Conservation (phyloP, 371 early-diverging fungal genomes). For the Mucor piriformis region DNA sequence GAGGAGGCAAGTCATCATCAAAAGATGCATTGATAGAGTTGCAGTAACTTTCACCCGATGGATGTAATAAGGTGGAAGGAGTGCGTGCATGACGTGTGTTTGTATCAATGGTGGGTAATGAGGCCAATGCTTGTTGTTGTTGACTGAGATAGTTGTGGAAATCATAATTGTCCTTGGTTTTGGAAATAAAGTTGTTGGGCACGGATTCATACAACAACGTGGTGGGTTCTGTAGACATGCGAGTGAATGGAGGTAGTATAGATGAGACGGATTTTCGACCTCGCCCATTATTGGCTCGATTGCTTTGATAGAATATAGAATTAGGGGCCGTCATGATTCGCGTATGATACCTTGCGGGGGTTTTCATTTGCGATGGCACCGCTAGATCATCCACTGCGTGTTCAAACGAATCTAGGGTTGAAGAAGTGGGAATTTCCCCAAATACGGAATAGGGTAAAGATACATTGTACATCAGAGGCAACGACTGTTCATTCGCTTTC, state of each 20-base stretch:
- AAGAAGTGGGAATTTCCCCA: conserved; percentile 25
- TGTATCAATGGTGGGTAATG: conserved; percentile 13
- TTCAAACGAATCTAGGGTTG: conserved; percentile 14
- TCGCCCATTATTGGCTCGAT: neutral
- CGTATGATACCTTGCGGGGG: conserved; percentile 18
- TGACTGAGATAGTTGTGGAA: conserved; percentile 11
- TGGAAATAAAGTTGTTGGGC: neutral
- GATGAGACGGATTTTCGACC: neutral
- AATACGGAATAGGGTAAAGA: conserved; percentile 39
- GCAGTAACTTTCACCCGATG: neutral
- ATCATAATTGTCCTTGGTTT: conserved; percentile 8
- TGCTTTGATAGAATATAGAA: conserved; percentile 2
- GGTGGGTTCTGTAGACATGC: neutral
- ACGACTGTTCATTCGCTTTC: conserved; percentile 27
- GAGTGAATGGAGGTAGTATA: neutral
- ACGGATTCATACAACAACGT: no score
- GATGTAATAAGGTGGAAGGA: neutral
- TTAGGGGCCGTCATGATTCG: conserved; percentile 38
- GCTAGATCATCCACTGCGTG: conserved; percentile 1
- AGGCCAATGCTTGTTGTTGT: conserved; percentile 2
- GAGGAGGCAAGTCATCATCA: conserved; percentile 15
- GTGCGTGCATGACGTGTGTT: neutral
- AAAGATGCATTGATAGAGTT: neutral
- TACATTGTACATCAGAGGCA: conserved; percentile 40
- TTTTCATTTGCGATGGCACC: conserved; percentile 12